Percentiles rank a stretch among this genome's conserved stretches.
Conservation (phyloP, 768 basidiomycete genomes). For the Tylopilus sp. region DNA sequence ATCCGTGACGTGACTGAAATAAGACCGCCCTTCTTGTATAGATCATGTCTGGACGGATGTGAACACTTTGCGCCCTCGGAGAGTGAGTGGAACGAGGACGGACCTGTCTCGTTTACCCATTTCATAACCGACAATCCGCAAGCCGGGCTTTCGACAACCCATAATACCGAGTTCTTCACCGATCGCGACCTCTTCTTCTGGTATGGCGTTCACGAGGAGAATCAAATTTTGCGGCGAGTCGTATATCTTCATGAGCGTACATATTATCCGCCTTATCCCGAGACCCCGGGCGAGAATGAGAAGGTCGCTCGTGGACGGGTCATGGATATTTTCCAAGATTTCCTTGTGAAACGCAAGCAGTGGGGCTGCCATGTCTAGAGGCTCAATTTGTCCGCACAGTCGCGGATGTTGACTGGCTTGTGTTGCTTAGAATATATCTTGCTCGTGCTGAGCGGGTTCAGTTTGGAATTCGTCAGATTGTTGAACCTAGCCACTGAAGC, state of each 20-base stretch:
- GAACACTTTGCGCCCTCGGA: not conserved
- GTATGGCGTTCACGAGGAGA: conserved; percentile 76
- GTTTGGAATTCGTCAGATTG: not conserved
- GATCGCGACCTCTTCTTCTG: conserved; percentile 87
- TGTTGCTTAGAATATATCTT: conserved; percentile 1
- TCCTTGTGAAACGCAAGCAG: conserved; percentile 64
- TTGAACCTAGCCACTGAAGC: not conserved
- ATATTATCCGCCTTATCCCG: conserved; percentile 78
- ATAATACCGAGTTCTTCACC: conserved; percentile 91
- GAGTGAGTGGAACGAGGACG: conserved; percentile 20
- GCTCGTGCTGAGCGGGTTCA: not conserved
- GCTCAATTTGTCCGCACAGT: not conserved
- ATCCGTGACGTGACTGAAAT: conserved; percentile 93
- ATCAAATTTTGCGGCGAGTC: conserved; percentile 82
- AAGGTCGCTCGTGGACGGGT: conserved; percentile 70
- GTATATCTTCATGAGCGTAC: conserved; percentile 89
- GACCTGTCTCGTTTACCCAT: conserved; percentile 76
- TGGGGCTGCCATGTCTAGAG: conserved; percentile 20
- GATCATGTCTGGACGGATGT: conserved; percentile 53
- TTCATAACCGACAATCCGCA: conserved; percentile 82
- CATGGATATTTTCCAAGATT: conserved; percentile 66
- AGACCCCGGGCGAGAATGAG: conserved; percentile 86
- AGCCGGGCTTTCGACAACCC: conserved; percentile 84
- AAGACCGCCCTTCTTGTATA: conserved; percentile 87
- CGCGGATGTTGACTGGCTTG: not conserved